phyloP scores from a whole-genome alignment of 495 filamentous ascomycete species.

The Neurospora intermedia region DNA sequence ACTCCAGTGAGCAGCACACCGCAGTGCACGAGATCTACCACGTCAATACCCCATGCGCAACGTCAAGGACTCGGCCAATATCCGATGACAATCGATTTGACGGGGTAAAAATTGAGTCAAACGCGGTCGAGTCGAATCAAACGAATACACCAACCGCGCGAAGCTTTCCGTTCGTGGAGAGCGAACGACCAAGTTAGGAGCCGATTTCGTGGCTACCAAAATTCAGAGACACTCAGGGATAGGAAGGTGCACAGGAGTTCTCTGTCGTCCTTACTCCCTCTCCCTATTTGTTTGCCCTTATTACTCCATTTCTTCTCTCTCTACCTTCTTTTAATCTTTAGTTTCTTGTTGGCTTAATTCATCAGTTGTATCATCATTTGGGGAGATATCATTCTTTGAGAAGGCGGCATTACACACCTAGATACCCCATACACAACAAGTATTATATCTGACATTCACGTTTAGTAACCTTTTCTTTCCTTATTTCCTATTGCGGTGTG shows the following conservation, averaged over 20 bases:
- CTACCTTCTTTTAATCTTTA: neutral
- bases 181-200: neutral
- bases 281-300: neutral
- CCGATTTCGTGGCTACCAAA: neutral
- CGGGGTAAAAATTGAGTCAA: neutral
- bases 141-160: neutral
- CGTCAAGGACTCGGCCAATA: neutral
- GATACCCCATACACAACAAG: neutral
- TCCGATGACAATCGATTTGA: neutral
- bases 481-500: neutral
- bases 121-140: neutral
- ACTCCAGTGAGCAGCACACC: slow-evolving; percentile 20
- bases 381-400: neutral
- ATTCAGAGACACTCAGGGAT: neutral
- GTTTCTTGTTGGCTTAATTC: neutral
- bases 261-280: neutral
- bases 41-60: neutral
- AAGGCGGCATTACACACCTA: neutral
- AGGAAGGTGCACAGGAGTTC: neutral
- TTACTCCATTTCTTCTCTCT: neutral
- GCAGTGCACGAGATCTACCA: neutral
- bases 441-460: neutral
- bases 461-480: neutral
- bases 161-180: neutral
- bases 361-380: neutral